Percentiles rank a stretch among this genome's conserved stretches.
Evolutionary conservation across 2,329 filamentous ascomycete genomes (phyloP).

Genomic region (Periconia sp.): DNA sequence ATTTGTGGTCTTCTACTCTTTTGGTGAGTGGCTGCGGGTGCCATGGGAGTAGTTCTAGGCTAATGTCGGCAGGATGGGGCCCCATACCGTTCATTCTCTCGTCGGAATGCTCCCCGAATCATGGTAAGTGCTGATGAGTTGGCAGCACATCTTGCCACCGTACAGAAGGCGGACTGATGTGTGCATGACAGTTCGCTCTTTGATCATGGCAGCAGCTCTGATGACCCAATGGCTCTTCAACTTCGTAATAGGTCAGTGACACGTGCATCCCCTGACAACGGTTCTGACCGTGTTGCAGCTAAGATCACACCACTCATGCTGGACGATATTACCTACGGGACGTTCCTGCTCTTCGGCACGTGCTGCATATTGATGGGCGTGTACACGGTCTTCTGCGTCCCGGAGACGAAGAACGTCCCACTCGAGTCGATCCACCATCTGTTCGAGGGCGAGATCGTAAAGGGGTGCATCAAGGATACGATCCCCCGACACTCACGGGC

Average conservation of each 20-base stretch:
- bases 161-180: slow-evolving; percentile 9
- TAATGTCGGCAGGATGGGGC: slow-evolving; percentile 46
- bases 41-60: slow-evolving; percentile 1
- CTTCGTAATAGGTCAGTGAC: slow-evolving; percentile 29
- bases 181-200: slow-evolving; percentile 39
- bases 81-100: slow-evolving; percentile 54
- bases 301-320: slow-evolving; percentile 53
- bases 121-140: slow-evolving; percentile 24
- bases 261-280: background rate
- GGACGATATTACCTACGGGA: slow-evolving; percentile 51
- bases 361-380: slow-evolving; percentile 52
- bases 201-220: slow-evolving; percentile 52
- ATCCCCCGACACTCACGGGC: slow-evolving; percentile 45
- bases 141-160: too few species aligned
- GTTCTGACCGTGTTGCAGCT: slow-evolving; percentile 18
- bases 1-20: slow-evolving; percentile 55
- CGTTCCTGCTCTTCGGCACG: slow-evolving; percentile 50
- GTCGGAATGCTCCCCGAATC: slow-evolving; percentile 49
- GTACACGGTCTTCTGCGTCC: slow-evolving; percentile 50
- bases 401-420: slow-evolving; percentile 52
- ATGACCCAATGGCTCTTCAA: slow-evolving; percentile 56
- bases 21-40: slow-evolving; percentile 31
- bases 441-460: slow-evolving; percentile 51
- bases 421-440: slow-evolving; percentile 50
- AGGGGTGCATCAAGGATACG: slow-evolving; percentile 47